Conservation (phyloP, 1,284 basidiomycete species). For the Phenoliferia sp. region DNA sequence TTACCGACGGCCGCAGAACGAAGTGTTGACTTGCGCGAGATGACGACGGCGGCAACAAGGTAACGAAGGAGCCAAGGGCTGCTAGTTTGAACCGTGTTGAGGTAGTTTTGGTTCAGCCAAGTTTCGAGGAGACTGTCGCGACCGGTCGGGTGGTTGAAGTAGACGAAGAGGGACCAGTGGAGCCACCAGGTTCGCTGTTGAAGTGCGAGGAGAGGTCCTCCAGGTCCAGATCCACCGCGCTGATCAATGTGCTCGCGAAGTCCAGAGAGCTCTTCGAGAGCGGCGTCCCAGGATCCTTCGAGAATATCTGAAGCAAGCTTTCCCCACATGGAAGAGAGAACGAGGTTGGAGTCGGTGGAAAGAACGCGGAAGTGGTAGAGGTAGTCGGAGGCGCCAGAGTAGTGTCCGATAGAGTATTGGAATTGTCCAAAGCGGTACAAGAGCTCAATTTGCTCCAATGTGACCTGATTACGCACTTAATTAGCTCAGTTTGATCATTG, state of each 20-base stretch:
- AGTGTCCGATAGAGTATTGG: conserved; percentile 95
- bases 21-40: conserved; percentile 63
- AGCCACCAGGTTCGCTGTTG: conserved; percentile 96
- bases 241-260: conserved; percentile 88
- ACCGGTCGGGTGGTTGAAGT: conserved; percentile 92
- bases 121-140: conserved; percentile 92
- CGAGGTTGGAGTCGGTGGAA: conserved; percentile 85
- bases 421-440: conserved; percentile 98
- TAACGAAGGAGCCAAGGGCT: conserved; percentile 95
- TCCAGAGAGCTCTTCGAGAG: conserved; percentile 87
- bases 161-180: conserved; percentile 98
- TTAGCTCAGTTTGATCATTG: conserved; percentile 4
- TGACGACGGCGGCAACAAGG: conserved; percentile 84
- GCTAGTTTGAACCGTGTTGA: conserved; percentile 96
- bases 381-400: conserved; percentile 92
- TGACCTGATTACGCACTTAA: conserved; percentile 57
- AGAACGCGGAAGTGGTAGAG: conserved; percentile 98
- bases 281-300: conserved; percentile 88
- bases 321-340: conserved; percentile 94
- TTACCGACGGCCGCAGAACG: conserved; percentile 38
- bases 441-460: conserved; percentile 87
- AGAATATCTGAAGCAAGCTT: conserved; percentile 96
- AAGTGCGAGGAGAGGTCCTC: conserved; percentile 69
- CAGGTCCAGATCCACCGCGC: conserved; percentile 52
- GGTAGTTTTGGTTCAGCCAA: conserved; percentile 90